Evolutionary conservation across 2,329 filamentous ascomycete genomes (phyloP), one percentile per base, ranked within the genome.

Genomic region (Pyrenophora tritici-repentis): DNA sequence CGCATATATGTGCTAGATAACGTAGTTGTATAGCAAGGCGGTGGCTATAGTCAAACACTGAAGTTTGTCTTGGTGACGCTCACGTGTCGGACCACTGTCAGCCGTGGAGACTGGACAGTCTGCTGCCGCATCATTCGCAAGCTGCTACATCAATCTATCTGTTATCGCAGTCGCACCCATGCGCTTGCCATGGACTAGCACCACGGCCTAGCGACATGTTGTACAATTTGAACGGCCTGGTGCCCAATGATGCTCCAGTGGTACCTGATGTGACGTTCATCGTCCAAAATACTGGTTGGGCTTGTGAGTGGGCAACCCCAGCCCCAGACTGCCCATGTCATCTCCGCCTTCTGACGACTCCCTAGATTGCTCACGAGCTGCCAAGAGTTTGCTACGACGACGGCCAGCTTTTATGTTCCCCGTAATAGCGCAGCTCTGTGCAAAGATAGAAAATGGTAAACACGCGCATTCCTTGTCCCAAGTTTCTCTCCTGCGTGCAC

Each of bases 271-370:
- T 42, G 39, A 44, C 40, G 22, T n/a, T 18, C 6, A 12, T 22
- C 24, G 20, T 38, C 10, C 33, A 29, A 34, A 36, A 8, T 42
- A 18, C 29, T 20, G 16, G 13, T 26, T n/a, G 26, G 38, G 20
- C 37, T 40, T 29, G 41, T 38, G 50, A 46, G 50, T 53, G 32
- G 29, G 22, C 22, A 31, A 10, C 22, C 29, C 39, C 33, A 16
- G 20, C 22, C 5, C n/a, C 13, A 29, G 16, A 24, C 6, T 31
- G 29, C 35, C 20, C 14, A 32, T n/a, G 18, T 13, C 14, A 7
- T 34, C 16, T 17, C 31, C 31, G 22, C 37, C 6, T 48, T 49
- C 47, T 56, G 37, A 55, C 49, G 31, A 36, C 41, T 20, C 42
- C n/a, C 35, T 52, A 55, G 49, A 29, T 24, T 26, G 22, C 29